Evolutionary conservation across 805 yeast species (phyloP), one percentile per base, ranked within the genome.

Genomic region (Middelhovenomyces tepae): DNA sequence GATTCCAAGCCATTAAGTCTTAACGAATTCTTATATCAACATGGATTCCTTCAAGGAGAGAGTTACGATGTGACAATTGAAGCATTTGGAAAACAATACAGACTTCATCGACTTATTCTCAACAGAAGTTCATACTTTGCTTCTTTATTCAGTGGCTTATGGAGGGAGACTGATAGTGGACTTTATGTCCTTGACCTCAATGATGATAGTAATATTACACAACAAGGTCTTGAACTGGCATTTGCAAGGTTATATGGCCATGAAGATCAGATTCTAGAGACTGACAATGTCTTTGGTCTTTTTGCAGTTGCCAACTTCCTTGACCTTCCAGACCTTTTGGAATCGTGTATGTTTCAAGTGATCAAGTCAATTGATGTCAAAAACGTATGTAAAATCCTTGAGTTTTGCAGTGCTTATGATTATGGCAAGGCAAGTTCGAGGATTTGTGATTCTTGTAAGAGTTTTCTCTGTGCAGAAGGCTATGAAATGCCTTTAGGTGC

Each of bases 181-280:
- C n/a, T 19, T 23, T 3, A 44, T 54, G 35, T 59, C 53, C 13
- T 40, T 64, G 28, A 51, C 47, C 7, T 66, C 64, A 41, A 69
- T 22, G 53, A 54, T 20, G 70, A 64, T 43, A 55, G 56, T 5
- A 50, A 58, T 27, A 64, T 65, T 31, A 60, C 69, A 0, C 56
- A 56, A 33, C 60, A 61, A 14, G 62, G 73, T 4, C 70, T 73
- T 46, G 75, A 71, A 28, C 46, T 65, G 15, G 71, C 71, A 0
- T 45, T 73, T 2, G 62, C 64, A 1, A 42, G 67, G 25, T 49
- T 72, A 8, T 72, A 72, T 42, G 76, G 77, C 1, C 62, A 59
- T 1, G 29, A 46, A 3, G 59, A 62, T 31, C 28, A 46, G 3
- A 46, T 46, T 14, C 50, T 52, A 10, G 69, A 64, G 31, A 51